These are phyloP conservation scores for Alternaria brassicicola DNA, from an alignment of 2,329 filamentous ascomycete species.

Conservation along the genomic window DNA sequence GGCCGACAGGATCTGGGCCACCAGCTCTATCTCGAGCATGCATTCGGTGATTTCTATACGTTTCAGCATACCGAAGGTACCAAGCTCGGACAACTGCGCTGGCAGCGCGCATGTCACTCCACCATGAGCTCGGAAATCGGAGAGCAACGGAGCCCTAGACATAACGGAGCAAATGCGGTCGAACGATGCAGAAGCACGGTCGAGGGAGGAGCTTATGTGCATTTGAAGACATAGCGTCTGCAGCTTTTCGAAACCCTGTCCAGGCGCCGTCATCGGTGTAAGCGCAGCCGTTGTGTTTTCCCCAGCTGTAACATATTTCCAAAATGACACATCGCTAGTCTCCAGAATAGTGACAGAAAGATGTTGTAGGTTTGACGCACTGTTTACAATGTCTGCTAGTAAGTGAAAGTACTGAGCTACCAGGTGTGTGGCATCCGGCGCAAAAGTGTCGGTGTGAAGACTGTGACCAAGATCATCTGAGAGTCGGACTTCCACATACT, in stretches of 20 bases:
- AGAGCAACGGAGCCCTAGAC: constrained; percentile 13
- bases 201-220: background rate
- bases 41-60: constrained; percentile 31
- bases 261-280: background rate
- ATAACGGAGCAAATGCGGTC: constrained; percentile 15
- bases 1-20: constrained; percentile 10
- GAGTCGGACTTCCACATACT: constrained; percentile 37
- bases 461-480: constrained; percentile 29
- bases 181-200: constrained; percentile 1
- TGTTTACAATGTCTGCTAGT: constrained; percentile 26
- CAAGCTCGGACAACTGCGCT: background rate
- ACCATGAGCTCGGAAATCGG: constrained; percentile 22
- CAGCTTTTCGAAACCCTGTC: constrained; percentile 21
- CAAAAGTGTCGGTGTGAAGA: constrained; percentile 15
- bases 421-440: constrained; percentile 3
- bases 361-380: constrained; percentile 29
- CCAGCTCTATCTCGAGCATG: constrained; percentile 12
- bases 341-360: constrained; percentile 34
- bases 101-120: background rate
- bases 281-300: background rate
- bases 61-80: constrained; percentile 16
- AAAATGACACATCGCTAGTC: constrained; percentile 24
- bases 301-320: constrained; percentile 20
- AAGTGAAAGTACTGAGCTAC: constrained; percentile 23
- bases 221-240: constrained; percentile 25